Conservation (phyloP, 179 eudicot genomes). For the Amaranthus tricolor region DNA sequence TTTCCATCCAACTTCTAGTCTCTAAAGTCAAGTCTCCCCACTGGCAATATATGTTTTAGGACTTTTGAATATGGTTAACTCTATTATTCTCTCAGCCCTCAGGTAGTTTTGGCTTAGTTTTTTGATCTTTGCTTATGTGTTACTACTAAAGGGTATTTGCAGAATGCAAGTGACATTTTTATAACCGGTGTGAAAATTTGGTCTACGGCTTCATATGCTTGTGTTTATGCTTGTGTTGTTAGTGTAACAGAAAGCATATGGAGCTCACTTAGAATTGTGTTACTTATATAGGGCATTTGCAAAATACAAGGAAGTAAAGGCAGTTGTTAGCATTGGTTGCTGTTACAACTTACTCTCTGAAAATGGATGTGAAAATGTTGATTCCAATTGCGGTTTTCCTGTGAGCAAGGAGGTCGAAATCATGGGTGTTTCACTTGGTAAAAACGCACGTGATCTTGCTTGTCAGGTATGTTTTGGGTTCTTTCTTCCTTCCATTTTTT, state of each 20-base stretch:
- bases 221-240: neutral
- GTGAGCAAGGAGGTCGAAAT: conserved; percentile 63
- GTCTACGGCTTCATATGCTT: neutral
- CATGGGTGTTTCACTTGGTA: conserved; percentile 55
- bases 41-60: no score
- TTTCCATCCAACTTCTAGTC: no score
- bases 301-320: conserved; percentile 72
- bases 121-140: no score
- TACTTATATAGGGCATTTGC: conserved; percentile 57
- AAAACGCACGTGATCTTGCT: conserved; percentile 86
- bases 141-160: no score
- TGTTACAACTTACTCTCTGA: conserved; percentile 93
- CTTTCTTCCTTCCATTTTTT: neutral
- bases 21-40: no score
- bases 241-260: neutral
- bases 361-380: conserved; percentile 36
- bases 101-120: no score
- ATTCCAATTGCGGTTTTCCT: conserved; percentile 65
- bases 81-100: no score
- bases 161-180: no score
- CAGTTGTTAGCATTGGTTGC: conserved; percentile 84
- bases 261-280: neutral
- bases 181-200: no score
- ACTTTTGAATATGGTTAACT: no score
- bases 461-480: conserved; percentile 64